Percentiles rank a stretch among this genome's conserved stretches.
Conservation (phyloP, 2,329 filamentous ascomycete genomes). For the Fusarium foetens region DNA sequence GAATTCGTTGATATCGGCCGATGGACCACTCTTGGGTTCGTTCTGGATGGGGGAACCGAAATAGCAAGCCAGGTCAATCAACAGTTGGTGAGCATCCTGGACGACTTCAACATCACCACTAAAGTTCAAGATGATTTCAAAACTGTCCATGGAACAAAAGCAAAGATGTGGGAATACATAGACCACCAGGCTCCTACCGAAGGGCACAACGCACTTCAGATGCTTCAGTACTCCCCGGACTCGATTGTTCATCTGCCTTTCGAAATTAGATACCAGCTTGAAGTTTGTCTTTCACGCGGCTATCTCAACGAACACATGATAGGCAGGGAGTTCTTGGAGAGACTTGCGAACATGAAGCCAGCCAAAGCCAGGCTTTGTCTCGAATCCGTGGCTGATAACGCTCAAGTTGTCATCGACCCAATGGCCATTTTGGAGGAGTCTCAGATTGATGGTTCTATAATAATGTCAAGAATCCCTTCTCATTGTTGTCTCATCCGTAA, state of each 20-base stretch:
- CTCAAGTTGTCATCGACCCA: constrained; percentile 72
- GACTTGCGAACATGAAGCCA: constrained; percentile 59
- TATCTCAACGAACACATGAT: constrained; percentile 82
- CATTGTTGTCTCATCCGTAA: constrained; percentile 82
- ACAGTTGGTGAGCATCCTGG: constrained; percentile 63
- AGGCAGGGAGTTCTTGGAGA: constrained; percentile 71
- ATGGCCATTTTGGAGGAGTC: constrained; percentile 74
- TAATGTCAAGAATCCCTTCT: constrained; percentile 66
- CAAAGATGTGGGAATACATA: constrained; percentile 48
- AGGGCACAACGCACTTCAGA: constrained; percentile 43
- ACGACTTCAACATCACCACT: constrained; percentile 77
- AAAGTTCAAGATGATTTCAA: constrained; percentile 55
- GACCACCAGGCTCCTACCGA: constrained; percentile 37
- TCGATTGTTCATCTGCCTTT: constrained; percentile 66
- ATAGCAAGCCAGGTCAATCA: constrained; percentile 50
- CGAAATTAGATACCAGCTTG: constrained; percentile 85
- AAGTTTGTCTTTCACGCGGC: constrained; percentile 88
- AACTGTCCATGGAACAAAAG: constrained; percentile 42
- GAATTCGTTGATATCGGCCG: constrained; percentile 63
- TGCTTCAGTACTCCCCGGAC: constrained; percentile 38
- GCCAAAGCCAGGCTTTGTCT: constrained; percentile 72
- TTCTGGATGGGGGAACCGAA: constrained; percentile 47
- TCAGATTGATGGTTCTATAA: constrained; percentile 59
- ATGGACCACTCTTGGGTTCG: constrained; percentile 66
- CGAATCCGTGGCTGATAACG: constrained; percentile 76